Evolutionary conservation across 352 stramenopile species (phyloP).

Genomic region (Globisporangium nunn): DNA sequence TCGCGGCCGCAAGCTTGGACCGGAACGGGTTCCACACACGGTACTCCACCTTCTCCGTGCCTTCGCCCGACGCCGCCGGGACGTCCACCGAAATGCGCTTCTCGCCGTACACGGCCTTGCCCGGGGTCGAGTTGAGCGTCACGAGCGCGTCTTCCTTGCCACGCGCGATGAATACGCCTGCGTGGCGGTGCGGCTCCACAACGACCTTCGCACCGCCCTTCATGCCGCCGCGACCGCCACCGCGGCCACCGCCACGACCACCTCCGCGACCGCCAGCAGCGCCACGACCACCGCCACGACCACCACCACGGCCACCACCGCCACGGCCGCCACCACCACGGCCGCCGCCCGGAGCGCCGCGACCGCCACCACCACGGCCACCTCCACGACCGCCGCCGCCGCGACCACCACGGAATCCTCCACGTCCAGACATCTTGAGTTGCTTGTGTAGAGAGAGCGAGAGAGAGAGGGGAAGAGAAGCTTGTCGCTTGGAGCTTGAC

Average conservation of each 20-base stretch:
- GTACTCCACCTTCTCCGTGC: slow-evolving; percentile 98
- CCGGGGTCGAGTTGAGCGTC: slow-evolving; percentile 97
- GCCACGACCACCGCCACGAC: slow-evolving; percentile 36
- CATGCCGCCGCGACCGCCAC: slow-evolving; percentile 84
- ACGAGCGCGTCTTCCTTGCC: slow-evolving; percentile 99
- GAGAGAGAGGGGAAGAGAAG: neutral
- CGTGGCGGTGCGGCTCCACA: slow-evolving; percentile 97
- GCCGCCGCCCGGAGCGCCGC: slow-evolving; percentile 31
- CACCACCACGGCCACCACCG: slow-evolving; percentile 36
- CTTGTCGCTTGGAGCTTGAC: slow-evolving; percentile 5
- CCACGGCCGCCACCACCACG: slow-evolving; percentile 37
- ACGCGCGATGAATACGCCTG: slow-evolving; percentile 97
- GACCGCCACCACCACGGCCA: slow-evolving; percentile 37
- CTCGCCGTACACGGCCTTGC: slow-evolving; percentile 99
- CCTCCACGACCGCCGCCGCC: slow-evolving; percentile 47
- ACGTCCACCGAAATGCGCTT: slow-evolving; percentile 99
- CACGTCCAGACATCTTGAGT: slow-evolving; percentile 16
- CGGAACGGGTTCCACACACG: slow-evolving; percentile 99
- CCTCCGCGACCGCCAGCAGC: slow-evolving; percentile 32
- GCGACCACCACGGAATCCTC: slow-evolving; percentile 28
- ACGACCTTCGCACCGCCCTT: slow-evolving; percentile 95
- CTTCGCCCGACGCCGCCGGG: slow-evolving; percentile 80
- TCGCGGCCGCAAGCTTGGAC: slow-evolving; percentile 98
- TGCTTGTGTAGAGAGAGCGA: neutral
- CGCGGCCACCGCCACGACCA: slow-evolving; percentile 49